These are phyloP conservation scores for Catenaria anguillulae DNA, from an alignment of 371 early-diverging fungal genomes.

Conservation along the genomic window DNA sequence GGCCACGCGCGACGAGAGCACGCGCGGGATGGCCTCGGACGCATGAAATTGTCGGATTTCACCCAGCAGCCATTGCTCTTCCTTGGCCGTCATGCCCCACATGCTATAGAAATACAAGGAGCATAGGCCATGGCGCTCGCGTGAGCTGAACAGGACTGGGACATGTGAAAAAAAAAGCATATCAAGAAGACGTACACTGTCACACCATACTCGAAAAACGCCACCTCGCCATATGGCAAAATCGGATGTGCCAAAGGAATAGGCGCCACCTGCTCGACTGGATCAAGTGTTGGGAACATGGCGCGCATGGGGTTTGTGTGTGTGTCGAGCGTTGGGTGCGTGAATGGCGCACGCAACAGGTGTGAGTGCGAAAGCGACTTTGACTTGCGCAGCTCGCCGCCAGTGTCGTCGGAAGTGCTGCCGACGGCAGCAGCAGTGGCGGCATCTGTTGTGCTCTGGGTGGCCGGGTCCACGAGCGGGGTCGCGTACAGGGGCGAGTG, in stretches of 20 bases:
- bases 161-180: no score
- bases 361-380: background rate
- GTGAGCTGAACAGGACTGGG: no score
- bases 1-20: no score
- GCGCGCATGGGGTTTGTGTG: no score
- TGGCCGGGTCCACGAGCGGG: background rate
- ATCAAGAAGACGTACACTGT: no score
- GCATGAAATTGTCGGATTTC: background rate
- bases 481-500: background rate
- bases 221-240: background rate
- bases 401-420: no score
- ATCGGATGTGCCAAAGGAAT: background rate
- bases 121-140: no score
- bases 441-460: no score
- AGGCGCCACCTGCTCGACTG: no score
- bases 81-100: constrained; percentile 7
- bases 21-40: background rate
- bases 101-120: no score
- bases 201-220: constrained; percentile 3
- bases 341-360: background rate
- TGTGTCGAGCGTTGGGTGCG: background rate
- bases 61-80: constrained; percentile 2
- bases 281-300: no score
- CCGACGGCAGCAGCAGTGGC: background rate
- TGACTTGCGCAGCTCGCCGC: background rate